Base-by-base conservation (phyloP, 768 basidiomycete species). In the Austroboletus eburneus region DNA sequence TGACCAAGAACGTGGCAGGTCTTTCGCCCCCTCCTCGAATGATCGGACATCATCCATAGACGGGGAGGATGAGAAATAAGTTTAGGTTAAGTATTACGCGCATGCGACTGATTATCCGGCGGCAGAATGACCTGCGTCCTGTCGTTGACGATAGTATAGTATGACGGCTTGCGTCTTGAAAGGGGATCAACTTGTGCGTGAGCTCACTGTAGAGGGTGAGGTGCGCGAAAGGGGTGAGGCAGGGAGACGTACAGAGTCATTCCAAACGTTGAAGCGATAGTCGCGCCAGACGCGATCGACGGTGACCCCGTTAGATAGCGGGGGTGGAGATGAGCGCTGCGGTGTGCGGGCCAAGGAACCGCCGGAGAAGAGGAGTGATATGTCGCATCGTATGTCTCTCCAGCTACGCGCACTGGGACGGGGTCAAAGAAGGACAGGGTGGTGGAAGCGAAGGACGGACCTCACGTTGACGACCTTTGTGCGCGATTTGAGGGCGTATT, bases 211-310 rank as follows among this genome's bases (percentile, higher is more conserved):
- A 6, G 21, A 27, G 35, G n/a, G n/a, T 54, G 18, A 60, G 50
- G 14, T 12, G n/a, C 3, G 33, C n/a, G 21, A 17, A 8, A 3
- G 6, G 9, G 14, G 1, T 3, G 36, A 2, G 10, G 4, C 32
- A 9, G 37, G 22, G 9, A 9, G 43, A 62, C 59, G 39, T 47
- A 68, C 73, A 51, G 72, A 64, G 43, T 81, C 78, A 49, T 73
- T 73, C 81, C 81, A 83, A 54, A 83, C 71, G 56, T 70, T 80
- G 58, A 80, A 79, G 45, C 79, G 76, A 64, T 81, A 73, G 57
- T 86, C 83, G 52, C 78, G 72, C 80, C 83, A 85, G 45, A 80
- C 68, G 48, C 75, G 78, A 61, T 85, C 82, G 41, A 86, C 79
- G 3, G 72, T 77, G 56, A 85, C 71, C 16, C 83, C 83, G 45